Evolutionary conservation across 352 stramenopile genomes (phyloP), one percentile per base, ranked within the genome.

Genomic region (Pythium dissotocum): DNA sequence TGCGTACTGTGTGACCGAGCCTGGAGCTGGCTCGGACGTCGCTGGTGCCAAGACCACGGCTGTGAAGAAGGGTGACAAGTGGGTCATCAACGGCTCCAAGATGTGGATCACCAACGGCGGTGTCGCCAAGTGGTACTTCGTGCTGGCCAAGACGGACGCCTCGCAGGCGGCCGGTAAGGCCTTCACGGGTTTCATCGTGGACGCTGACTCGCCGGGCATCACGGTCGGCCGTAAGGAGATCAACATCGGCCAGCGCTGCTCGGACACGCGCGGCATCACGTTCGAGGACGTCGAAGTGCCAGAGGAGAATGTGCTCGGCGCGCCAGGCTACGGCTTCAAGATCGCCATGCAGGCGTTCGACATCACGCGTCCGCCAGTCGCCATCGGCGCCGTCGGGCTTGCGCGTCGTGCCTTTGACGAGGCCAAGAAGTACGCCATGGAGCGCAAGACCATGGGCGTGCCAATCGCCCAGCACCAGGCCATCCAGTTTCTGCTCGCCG

Each of bases 61-160:
- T 9, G 86, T 96, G 26, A 97, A 98, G 74, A 95, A 97, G 67
- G 93, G 93, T 59, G 91, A 98, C 75, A 93, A 97, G 70, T 98
- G 91, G 84, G 79, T 97, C 36, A 73, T 98, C 52, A 98, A 98
- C 75, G 93, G 93, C 58, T 91, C 78, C 61, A 98, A 98, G 78
- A 94, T 96, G 85, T 98, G 89, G 89, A 98, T 98, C 77, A 98
- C 92, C 32, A 98, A 98, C 76, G 92, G 90, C 49, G 79, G 85
- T 49, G 88, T 96, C 38, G 92, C 92, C 67, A 94, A 97, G 67
- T 96, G 87, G 84, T 97, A 82, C 78, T 96, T 97, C 52, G 90
- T 98, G 57, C 72, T 97, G 21, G 91, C 91, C 69, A 97, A 97
- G 78, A 97, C 91, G 16, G 86, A 98, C 71, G 33, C 85, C 24